These are phyloP conservation scores for Suaeda aralocaspica DNA, from an alignment of 148 eudicot genomes.

Conservation along the genomic window DNA sequence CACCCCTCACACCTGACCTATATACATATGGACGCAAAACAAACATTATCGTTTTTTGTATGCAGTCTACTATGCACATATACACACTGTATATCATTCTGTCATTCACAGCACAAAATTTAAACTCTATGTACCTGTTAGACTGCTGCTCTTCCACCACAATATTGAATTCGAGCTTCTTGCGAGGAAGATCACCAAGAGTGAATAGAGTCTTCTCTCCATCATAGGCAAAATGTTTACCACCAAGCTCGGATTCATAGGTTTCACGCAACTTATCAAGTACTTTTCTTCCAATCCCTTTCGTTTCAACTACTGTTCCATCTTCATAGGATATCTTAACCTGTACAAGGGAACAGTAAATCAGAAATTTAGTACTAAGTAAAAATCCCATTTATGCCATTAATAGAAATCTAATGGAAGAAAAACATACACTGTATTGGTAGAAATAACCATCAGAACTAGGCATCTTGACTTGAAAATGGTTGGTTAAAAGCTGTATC, in stretches of 20 bases:
- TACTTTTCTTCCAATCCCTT: slow-evolving; percentile 45
- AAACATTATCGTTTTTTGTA: no score
- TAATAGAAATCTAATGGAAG: neutral
- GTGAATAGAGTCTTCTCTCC: neutral
- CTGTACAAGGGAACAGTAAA: neutral
- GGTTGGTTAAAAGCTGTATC: slow-evolving; percentile 37
- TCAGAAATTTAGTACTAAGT: no score
- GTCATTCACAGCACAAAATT: no score
- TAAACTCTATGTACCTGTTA: neutral
- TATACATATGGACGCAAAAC: no score
- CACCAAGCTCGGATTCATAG: slow-evolving; percentile 59
- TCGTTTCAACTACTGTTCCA: slow-evolving; percentile 40
- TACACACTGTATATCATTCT: no score
- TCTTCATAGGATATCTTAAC: slow-evolving; percentile 32
- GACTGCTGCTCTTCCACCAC: neutral
- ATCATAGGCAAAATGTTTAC: slow-evolving; percentile 25
- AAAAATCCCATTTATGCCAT: neutral
- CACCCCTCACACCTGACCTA: no score
- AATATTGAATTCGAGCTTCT: neutral
- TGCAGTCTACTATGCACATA: no score
- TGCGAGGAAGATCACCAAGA: neutral
- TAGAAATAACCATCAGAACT: slow-evolving; percentile 32
- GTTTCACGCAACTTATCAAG: slow-evolving; percentile 68
- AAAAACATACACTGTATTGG: slow-evolving; percentile 35
- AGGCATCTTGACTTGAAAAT: slow-evolving; percentile 35